Evolutionary conservation across 164 flowering plant species (phyloP), one percentile per base, ranked within the genome.

Genomic region (Brasenia schreberi): DNA sequence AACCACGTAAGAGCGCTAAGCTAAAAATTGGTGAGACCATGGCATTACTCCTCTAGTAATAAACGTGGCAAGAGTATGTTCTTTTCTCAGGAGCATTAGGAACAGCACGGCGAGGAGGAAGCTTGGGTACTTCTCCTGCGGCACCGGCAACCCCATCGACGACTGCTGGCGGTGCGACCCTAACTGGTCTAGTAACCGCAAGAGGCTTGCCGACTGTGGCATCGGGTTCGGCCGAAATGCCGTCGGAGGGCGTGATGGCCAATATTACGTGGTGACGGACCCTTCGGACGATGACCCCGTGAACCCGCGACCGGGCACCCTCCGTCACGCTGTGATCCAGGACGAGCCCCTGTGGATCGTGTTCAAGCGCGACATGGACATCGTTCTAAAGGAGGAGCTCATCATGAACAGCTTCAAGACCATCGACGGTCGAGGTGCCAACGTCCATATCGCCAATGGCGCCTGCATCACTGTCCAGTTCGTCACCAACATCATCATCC

Each of bases 181-280:
- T 27, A 68, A 80, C 43, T 92, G 97, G 97, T 86, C 81, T 1
- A 71, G 66, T 12, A 74, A 85, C 80, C 87, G 98, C 74, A 90
- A 91, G 82, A 86, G 93, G 4, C 83, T 93, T 16, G 98, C 98
- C 2, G 92, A 91, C 69, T 93, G 98, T 72, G 96, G 95, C 12
- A 87, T 93, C 73, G 98, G 98, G 7, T 93, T 93, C 67, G 98
- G 98, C 0, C 81, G 95, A 27, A 87, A 87, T 66, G 97, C 98
- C 11, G 75, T 93, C 52, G 98, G 98, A 44, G 98, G 98, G 18
- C 90, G 96, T 18, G 86, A 93, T 66, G 98, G 98, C 0, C 84
- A 90, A 10, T 86, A 73, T 82, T 93, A 93, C 63, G 87, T 89
- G 1, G 96, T 93, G 67, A 90, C 97, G 19, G 95, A 90, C 74